Evolutionary conservation across 495 filamentous ascomycete species (phyloP).

Genomic region (Penicillium alfredii): DNA sequence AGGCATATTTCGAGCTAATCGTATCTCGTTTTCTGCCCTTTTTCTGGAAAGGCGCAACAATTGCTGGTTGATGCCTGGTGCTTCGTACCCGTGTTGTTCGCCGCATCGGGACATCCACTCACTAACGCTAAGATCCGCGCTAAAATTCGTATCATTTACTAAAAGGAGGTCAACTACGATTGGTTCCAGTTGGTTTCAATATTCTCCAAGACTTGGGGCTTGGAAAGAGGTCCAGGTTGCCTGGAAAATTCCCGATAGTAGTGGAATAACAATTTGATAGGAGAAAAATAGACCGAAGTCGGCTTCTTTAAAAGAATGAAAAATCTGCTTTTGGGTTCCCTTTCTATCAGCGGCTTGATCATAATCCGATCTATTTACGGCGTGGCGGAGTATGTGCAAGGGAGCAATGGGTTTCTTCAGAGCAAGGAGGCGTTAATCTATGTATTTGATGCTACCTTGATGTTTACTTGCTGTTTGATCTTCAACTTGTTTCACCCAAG

Average conservation of each 20-base stretch:
- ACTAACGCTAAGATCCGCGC: no score
- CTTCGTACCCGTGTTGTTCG: neutral
- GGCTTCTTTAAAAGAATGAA: no score
- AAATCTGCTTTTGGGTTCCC: no score
- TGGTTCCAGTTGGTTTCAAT: no score
- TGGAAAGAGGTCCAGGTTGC: no score
- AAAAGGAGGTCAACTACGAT: no score
- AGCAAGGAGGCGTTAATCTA: slow-evolving; percentile 54
- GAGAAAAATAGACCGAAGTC: no score
- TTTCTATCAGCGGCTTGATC: slow-evolving; percentile 45
- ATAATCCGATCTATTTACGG: slow-evolving; percentile 57
- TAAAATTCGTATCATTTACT: no score
- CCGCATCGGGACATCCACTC: neutral
- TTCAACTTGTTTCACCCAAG: slow-evolving; percentile 35
- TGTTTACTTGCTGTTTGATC: slow-evolving; percentile 44
- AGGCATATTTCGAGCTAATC: no score
- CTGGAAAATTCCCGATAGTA: no score
- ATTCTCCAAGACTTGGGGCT: no score
- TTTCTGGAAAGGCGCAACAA: neutral
- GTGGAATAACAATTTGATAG: no score
- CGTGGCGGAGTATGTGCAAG: slow-evolving; percentile 55
- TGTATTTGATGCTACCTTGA: slow-evolving; percentile 50
- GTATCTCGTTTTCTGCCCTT: slow-evolving; percentile 10
- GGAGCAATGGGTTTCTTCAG: slow-evolving; percentile 45
- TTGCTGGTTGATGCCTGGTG: neutral